Evolutionary conservation across 2,329 filamentous ascomycete genomes (phyloP), one percentile per base, ranked within the genome.

Genomic region (Orbilia brochopaga): DNA sequence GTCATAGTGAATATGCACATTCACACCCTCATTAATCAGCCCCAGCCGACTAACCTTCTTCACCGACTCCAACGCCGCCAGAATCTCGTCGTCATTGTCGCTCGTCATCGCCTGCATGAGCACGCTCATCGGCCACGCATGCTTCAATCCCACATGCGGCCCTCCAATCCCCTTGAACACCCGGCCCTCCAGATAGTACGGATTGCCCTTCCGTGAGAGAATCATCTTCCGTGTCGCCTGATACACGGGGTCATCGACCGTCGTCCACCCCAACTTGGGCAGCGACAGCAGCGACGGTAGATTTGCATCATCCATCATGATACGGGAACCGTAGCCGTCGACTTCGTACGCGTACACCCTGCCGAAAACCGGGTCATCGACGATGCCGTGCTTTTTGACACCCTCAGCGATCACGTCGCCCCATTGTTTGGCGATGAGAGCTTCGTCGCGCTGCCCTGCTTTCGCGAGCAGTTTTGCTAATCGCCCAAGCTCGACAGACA

Each of bases 61-160:
- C 42, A 99, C 94, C 32, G 88, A 79, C 6, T 86, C 82, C 24
- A 99, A 80, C 73, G 89, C 90, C 54, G 85, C 83, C 70, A 80
- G 82, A 74, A 99, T 97, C 81, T 99, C 94, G 0, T 84, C 82
- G 72, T 96, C 92, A 65, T 92, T 84, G 56, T 93, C 85, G 4
- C 88, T 89, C 0, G 94, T 99, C 84, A 94, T 91, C 1, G 91
- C 91, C 80, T 97, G 92, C 19, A 97, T 86, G 7, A 99, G 83
- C 73, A 97, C 82, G 78, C 90, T 94, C 92, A 99, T 97, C 0
- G 94, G 94, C 94, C 94, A 99, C 6, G 93, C 94, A 75, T 96
- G 90, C 76, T 86, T 82, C n/a, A 96, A 81, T 0, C 94, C 94
- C 75, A 97, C 89, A 77, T 87, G 86, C 5, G 85, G 86, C 2